Conservation (phyloP, 225 moss, liverwort and hornwort species). For the Polytrichum formosum region DNA sequence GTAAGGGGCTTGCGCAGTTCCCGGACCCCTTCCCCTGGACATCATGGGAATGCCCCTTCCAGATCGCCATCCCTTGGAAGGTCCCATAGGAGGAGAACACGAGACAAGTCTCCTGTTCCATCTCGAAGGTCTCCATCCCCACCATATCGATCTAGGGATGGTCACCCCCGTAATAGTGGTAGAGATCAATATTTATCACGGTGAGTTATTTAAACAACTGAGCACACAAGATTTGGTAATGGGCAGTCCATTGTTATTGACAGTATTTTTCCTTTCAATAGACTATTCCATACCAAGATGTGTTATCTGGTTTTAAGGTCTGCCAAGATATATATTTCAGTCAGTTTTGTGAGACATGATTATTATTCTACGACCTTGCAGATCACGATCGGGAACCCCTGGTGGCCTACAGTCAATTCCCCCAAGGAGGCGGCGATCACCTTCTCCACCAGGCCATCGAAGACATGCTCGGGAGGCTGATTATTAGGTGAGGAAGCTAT, state of each 20-base stretch:
- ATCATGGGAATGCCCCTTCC: constrained; percentile 33
- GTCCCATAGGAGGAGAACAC: constrained; percentile 33
- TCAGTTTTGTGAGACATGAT: not conserved
- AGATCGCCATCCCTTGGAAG: constrained; percentile 43
- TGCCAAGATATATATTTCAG: not conserved
- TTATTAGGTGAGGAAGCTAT: constrained; percentile 1
- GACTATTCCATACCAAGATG: not conserved
- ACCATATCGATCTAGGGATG: constrained; percentile 41
- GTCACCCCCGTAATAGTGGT: constrained; percentile 26
- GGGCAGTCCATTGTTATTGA: not conserved
- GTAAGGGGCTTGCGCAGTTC: constrained; percentile 60
- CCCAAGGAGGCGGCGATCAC: constrained; percentile 36
- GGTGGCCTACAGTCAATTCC: constrained; percentile 30
- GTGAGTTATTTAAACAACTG: constrained; percentile 16
- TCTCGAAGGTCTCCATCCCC: constrained; percentile 38
- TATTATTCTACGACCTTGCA: constrained; percentile 1
- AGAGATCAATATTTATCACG: constrained; percentile 33
- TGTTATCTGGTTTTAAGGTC: not conserved
- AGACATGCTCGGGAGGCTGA: constrained; percentile 31
- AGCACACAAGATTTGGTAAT: not conserved
- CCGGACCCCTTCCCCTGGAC: constrained; percentile 51
- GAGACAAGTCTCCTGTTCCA: constrained; percentile 33
- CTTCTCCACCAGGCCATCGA: constrained; percentile 27
- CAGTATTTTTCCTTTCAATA: not conserved
- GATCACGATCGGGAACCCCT: constrained; percentile 39